phyloP scores from a whole-genome alignment of 2,329 filamentous ascomycete genomes.

The Diaporthe humulicola region DNA sequence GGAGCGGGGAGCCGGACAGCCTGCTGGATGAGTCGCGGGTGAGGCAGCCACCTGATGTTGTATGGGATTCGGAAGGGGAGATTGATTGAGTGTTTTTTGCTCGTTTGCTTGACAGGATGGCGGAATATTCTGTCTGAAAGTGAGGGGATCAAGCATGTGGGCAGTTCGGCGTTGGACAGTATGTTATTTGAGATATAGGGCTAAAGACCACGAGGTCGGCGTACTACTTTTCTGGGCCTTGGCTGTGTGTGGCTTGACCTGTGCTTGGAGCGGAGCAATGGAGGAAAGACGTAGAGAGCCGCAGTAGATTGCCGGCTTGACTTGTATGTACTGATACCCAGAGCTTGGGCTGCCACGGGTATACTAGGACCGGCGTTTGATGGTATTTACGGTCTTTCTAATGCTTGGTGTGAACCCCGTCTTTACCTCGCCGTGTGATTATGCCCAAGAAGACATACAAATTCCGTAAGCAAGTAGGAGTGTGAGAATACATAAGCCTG shows the following conservation, averaged over 20 bases:
- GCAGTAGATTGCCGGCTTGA: not conserved
- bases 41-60: conserved; percentile 55
- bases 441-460: not conserved
- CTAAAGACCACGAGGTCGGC: not conserved
- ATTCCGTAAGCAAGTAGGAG: not conserved
- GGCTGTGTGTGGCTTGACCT: not conserved
- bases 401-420: not conserved
- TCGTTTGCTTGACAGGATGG: no score
- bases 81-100: conserved; percentile 18
- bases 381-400: not conserved
- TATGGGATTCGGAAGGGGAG: conserved; percentile 58
- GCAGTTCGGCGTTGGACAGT: not conserved
- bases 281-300: not conserved
- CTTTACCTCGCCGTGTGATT: not conserved
- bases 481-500: not conserved
- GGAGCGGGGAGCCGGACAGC: conserved; percentile 57
- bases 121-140: not conserved
- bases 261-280: not conserved
- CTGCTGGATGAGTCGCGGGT: conserved; percentile 55
- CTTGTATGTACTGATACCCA: not conserved
- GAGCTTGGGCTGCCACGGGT: not conserved
- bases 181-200: not conserved
- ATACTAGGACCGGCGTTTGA: conserved; percentile 3
- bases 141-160: not conserved
- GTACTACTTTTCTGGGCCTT: not conserved